phyloP scores from a whole-genome alignment of 2,329 filamentous ascomycete species.

The Bertia moriformis region DNA sequence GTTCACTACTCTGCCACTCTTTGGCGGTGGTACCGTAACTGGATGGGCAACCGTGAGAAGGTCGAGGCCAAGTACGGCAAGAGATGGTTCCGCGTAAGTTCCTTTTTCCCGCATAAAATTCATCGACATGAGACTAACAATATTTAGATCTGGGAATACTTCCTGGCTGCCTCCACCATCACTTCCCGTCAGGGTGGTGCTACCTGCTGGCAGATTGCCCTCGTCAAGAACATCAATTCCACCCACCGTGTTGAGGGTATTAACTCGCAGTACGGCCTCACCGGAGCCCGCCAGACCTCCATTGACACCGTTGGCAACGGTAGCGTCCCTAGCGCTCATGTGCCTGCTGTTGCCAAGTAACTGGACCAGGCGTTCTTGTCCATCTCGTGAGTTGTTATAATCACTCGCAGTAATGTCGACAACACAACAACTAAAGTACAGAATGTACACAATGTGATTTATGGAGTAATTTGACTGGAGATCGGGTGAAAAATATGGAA shows the following conservation, averaged over 20 bases:
- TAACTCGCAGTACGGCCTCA: conserved; percentile 46
- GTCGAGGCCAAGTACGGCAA: conserved; percentile 89
- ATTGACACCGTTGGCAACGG: not conserved
- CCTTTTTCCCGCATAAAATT: conserved; percentile 1
- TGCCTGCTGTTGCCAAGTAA: not conserved
- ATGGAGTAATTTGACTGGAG: too few relatives aligned
- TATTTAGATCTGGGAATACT: conserved; percentile 63
- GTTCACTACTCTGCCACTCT: conserved; percentile 94
- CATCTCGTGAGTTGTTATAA: too few relatives aligned
- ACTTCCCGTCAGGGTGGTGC: conserved; percentile 61
- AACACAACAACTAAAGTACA: too few relatives aligned
- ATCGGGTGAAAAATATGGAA: too few relatives aligned
- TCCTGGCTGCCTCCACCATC: conserved; percentile 65
- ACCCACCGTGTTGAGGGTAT: conserved; percentile 65
- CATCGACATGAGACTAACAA: not conserved
- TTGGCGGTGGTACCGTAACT: conserved; percentile 98
- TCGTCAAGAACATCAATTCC: conserved; percentile 74
- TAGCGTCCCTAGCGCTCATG: not conserved
- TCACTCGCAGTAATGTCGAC: too few relatives aligned
- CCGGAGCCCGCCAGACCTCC: conserved; percentile 29
- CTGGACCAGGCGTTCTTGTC: too few relatives aligned
- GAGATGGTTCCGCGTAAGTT: conserved; percentile 82
- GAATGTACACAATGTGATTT: too few relatives aligned
- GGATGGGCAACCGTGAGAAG: conserved; percentile 86
- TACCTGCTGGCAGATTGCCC: conserved; percentile 64